These are phyloP conservation scores for Backusella liffmaniae DNA, from an alignment of 192 early-diverging fungal species.

Conservation along the genomic window DNA sequence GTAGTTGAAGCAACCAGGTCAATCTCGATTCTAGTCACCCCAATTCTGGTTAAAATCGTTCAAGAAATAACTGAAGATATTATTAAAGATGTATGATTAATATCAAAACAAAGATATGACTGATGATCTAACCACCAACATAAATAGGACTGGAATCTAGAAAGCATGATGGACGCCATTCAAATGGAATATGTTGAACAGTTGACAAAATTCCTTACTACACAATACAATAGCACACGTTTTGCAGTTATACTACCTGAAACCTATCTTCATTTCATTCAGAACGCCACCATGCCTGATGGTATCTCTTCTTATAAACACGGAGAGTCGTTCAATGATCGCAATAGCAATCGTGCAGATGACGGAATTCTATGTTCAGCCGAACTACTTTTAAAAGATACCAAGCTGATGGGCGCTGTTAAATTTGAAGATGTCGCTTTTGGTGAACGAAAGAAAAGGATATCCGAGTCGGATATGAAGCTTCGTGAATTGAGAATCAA, in stretches of 20 bases:
- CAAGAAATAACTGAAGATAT: slow-evolving; percentile 61
- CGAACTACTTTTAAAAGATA: slow-evolving; percentile 57
- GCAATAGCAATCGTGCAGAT: slow-evolving; percentile 50
- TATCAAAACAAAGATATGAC: background rate
- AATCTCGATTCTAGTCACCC: slow-evolving; percentile 62
- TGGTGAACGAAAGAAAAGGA: slow-evolving; percentile 42
- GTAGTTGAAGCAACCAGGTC: slow-evolving; percentile 52
- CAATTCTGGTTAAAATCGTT: slow-evolving; percentile 65
- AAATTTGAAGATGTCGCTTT: slow-evolving; percentile 54
- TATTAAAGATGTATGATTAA: slow-evolving; percentile 45
- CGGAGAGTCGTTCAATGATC: slow-evolving; percentile 46
- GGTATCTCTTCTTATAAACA: slow-evolving; percentile 47
- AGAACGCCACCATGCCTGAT: slow-evolving; percentile 68
- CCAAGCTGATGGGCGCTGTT: slow-evolving; percentile 45
- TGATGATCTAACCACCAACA: background rate
- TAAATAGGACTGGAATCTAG: slow-evolving; percentile 58
- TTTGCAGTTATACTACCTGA: slow-evolving; percentile 57
- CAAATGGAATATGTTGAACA: slow-evolving; percentile 63
- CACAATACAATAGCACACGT: slow-evolving; percentile 48
- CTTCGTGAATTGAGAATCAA: slow-evolving; percentile 52
- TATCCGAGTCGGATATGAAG: slow-evolving; percentile 45
- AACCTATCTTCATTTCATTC: slow-evolving; percentile 64
- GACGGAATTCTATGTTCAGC: slow-evolving; percentile 62
- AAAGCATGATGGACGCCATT: slow-evolving; percentile 62
- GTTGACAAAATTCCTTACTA: slow-evolving; percentile 48